Evolutionary conservation across 2,329 filamentous ascomycete species (phyloP).

Genomic region (Trichoderma atrobrunneum): DNA sequence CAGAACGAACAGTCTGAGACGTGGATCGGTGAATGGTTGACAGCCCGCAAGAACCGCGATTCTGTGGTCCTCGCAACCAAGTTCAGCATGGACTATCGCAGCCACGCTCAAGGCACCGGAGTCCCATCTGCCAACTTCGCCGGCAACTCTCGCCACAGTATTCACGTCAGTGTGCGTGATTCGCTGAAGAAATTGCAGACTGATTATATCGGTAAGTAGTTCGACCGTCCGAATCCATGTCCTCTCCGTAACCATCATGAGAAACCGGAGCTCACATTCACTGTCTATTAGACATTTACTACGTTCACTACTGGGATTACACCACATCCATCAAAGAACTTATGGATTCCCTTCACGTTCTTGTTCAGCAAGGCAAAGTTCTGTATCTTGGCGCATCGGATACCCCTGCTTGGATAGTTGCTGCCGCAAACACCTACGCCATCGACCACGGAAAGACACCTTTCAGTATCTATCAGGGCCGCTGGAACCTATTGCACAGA

Average conservation of each 20-base stretch:
- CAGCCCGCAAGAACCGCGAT: conserved; percentile 38
- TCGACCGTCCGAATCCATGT: too few species aligned
- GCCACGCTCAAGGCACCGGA: conserved; percentile 15
- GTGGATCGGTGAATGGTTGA: conserved; percentile 52
- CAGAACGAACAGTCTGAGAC: conserved; percentile 49
- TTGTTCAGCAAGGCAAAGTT: conserved; percentile 29
- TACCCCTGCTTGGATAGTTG: conserved; percentile 33
- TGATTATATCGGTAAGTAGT: conserved; percentile 28
- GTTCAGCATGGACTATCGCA: conserved; percentile 41
- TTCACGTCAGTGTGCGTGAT: conserved; percentile 38
- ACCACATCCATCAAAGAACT: conserved; percentile 27
- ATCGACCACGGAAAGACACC: conserved; percentile 26
- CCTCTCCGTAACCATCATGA: too few species aligned
- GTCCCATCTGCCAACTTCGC: conserved; percentile 30
- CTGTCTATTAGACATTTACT: conserved; percentile 21
- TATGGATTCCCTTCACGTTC: conserved; percentile 27
- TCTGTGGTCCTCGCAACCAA: conserved; percentile 39
- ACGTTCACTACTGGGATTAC: conserved; percentile 26
- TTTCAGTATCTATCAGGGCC: conserved; percentile 32
- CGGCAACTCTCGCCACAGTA: conserved; percentile 38
- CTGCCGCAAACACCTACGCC: conserved; percentile 26
- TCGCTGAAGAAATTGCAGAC: conserved; percentile 41
- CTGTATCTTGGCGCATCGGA: conserved; percentile 32
- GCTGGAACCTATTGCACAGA: conserved; percentile 26
- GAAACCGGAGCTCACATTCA: too few species aligned